Conservation (phyloP, 805 yeast species). For the Candida broadrunensis region DNA sequence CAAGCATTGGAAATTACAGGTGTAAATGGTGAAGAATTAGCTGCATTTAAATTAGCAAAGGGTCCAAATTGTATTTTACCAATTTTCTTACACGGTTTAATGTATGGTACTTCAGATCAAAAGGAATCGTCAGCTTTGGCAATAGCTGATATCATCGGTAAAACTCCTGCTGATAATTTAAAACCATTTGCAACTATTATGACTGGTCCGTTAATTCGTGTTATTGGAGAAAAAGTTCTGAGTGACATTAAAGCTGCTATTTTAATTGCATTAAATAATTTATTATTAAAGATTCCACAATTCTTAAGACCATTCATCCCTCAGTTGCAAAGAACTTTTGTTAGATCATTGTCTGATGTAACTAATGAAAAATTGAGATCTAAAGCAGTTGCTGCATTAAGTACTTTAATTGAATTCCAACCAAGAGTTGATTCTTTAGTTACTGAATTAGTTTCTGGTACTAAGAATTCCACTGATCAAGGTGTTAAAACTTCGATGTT, state of each 20-base stretch:
- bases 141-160: conserved; percentile 80
- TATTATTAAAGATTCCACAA: conserved; percentile 82
- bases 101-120: conserved; percentile 85
- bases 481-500: conserved; percentile 86
- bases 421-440: conserved; percentile 93
- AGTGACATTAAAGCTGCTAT: conserved; percentile 95
- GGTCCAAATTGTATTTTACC: conserved; percentile 90
- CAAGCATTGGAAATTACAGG: conserved; percentile 70
- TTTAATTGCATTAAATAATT: conserved; percentile 72
- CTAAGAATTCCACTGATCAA: conserved; percentile 57
- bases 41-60: conserved; percentile 72
- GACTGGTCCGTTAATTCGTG: conserved; percentile 97
- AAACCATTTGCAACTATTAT: conserved; percentile 88
- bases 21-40: conserved; percentile 58
- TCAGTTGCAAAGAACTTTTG: conserved; percentile 95
- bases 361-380: conserved; percentile 67
- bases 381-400: conserved; percentile 87
- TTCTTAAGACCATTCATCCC: conserved; percentile 94
- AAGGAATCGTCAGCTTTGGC: conserved; percentile 86
- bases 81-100: conserved; percentile 87
- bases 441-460: conserved; percentile 76
- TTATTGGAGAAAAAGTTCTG: conserved; percentile 91
- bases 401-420: conserved; percentile 82
- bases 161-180: conserved; percentile 79
- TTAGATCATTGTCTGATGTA: conserved; percentile 81